These are phyloP conservation scores for Quercus agrifolia DNA, from an alignment of 306 rosid genomes.

Conservation along the genomic window DNA sequence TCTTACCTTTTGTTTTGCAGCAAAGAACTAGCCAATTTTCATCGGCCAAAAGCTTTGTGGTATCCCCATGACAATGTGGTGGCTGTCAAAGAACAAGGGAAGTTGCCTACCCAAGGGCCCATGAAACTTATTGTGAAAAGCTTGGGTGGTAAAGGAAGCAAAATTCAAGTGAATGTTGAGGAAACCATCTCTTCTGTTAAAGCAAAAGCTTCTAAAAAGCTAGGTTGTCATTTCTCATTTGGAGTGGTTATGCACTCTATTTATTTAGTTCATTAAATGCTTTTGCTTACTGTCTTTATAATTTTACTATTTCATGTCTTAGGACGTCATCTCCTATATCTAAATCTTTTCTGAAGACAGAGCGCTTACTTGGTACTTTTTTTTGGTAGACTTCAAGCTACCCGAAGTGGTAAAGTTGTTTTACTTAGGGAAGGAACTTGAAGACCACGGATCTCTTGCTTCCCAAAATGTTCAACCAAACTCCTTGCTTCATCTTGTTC, in stretches of 20 bases:
- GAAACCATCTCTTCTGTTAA: slow-evolving; percentile 79
- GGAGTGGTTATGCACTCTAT: slow-evolving; percentile 5
- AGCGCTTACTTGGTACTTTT: slow-evolving; percentile 10
- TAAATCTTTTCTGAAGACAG: slow-evolving; percentile 1
- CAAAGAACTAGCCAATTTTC: slow-evolving; percentile 92
- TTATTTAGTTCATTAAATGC: not conserved
- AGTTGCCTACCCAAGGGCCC: slow-evolving; percentile 68
- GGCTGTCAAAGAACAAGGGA: slow-evolving; percentile 78
- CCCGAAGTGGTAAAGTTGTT: slow-evolving; percentile 68
- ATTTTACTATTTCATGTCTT: slow-evolving; percentile 1
- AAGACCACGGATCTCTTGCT: slow-evolving; percentile 62
- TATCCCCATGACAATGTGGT: slow-evolving; percentile 87
- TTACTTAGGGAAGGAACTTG: slow-evolving; percentile 82
- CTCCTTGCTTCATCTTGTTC: slow-evolving; percentile 93
- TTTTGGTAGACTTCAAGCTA: slow-evolving; percentile 70
- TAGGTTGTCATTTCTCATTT: slow-evolving; percentile 58
- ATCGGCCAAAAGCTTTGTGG: slow-evolving; percentile 96
- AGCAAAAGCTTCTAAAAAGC: slow-evolving; percentile 89
- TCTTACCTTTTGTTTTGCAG: slow-evolving; percentile 52
- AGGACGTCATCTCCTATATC: slow-evolving; percentile 3
- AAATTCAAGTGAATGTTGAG: slow-evolving; percentile 72
- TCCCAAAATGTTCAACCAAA: slow-evolving; percentile 87
- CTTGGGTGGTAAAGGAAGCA: slow-evolving; percentile 93
- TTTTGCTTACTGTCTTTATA: not conserved
- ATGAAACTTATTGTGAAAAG: slow-evolving; percentile 88